Evolutionary conservation across 225 moss, liverwort and hornwort species (phyloP).

Genomic region (Takakia lepidozioides): DNA sequence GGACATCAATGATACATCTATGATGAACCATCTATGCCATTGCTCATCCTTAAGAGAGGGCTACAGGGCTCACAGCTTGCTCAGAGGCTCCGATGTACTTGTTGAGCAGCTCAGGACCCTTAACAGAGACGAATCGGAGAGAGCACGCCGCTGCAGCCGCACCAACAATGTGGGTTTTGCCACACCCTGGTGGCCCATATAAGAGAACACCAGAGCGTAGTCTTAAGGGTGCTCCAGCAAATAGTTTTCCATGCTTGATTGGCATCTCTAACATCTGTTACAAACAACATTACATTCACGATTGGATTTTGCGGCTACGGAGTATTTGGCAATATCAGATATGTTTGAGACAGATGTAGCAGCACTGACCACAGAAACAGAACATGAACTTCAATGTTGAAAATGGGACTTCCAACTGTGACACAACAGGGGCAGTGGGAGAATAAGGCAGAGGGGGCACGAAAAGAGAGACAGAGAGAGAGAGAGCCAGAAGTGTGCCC

Average conservation of each 20-base stretch:
- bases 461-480: too few species aligned
- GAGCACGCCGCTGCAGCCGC: slow-evolving; percentile 95
- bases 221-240: slow-evolving; percentile 87
- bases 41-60: background rate
- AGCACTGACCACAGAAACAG: too few species aligned
- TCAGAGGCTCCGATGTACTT: slow-evolving; percentile 99
- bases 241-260: slow-evolving; percentile 74
- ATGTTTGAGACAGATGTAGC: too few species aligned
- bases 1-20: background rate
- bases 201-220: slow-evolving; percentile 88
- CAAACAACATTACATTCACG: too few species aligned
- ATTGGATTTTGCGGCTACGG: too few species aligned
- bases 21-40: too few species aligned
- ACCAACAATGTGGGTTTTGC: slow-evolving; percentile 93
- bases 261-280: slow-evolving; percentile 88
- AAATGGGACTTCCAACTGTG: too few species aligned
- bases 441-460: too few species aligned
- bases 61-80: slow-evolving; percentile 67
- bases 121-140: slow-evolving; percentile 90
- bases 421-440: too few species aligned
- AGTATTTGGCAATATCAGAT: too few species aligned
- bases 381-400: too few species aligned
- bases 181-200: slow-evolving; percentile 98
- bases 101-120: slow-evolving; percentile 94
- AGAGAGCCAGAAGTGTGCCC: too few species aligned